Evolutionary conservation across 83 land plant genomes (phyloP).

Genomic region (Diphasiastrum complanatum): DNA sequence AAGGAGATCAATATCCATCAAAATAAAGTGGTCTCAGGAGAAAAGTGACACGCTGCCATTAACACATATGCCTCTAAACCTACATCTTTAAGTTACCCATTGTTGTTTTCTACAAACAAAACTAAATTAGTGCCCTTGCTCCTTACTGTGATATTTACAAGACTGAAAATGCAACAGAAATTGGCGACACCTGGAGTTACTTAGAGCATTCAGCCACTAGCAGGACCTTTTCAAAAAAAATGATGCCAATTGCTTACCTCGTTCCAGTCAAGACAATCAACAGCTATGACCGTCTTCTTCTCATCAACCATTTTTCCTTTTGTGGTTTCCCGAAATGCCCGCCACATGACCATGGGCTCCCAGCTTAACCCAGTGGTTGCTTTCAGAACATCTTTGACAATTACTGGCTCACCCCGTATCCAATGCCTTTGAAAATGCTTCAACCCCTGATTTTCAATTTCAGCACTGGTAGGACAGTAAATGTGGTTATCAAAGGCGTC

Average conservation of each 20-base stretch:
- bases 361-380: slow-evolving; percentile 70
- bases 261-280: slow-evolving; percentile 70
- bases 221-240: too few species aligned
- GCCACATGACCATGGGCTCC: slow-evolving; percentile 98
- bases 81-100: too few species aligned
- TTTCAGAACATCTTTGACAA: slow-evolving; percentile 63
- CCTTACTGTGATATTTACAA: too few species aligned
- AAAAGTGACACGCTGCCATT: too few species aligned
- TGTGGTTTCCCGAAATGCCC: slow-evolving; percentile 63
- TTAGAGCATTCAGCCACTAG: too few species aligned
- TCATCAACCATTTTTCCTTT: slow-evolving; percentile 36
- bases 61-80: too few species aligned
- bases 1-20: too few species aligned
- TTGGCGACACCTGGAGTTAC: too few species aligned
- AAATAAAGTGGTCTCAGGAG: too few species aligned
- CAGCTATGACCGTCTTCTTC: slow-evolving; percentile 51
- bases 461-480: slow-evolving; percentile 46
- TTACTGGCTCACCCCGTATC: slow-evolving; percentile 76
- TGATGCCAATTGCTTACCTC: slow-evolving; percentile 44
- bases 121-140: too few species aligned
- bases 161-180: too few species aligned
- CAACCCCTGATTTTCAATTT: slow-evolving; percentile 36
- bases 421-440: slow-evolving; percentile 73
- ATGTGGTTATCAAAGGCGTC: slow-evolving; percentile 41
- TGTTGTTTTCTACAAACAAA: too few species aligned